Percentiles rank a stretch among this genome's conserved stretches.
phyloP scores from a whole-genome alignment of 768 basidiomycete species.

The Macrocybe gigantea region DNA sequence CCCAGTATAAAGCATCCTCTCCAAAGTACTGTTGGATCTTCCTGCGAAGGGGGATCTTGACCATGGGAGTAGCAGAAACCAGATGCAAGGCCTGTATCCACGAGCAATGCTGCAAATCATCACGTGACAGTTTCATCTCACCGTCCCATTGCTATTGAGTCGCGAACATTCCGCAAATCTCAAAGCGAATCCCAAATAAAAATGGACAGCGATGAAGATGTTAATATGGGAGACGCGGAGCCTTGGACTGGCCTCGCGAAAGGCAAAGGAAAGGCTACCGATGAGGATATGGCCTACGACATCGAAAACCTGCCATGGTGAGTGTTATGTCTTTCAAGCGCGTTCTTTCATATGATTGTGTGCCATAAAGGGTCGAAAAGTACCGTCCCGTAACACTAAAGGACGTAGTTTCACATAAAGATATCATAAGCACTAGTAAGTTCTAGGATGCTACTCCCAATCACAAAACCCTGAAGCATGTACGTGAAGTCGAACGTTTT shows the following conservation, averaged over 20 bases:
- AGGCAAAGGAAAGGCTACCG: slow-evolving; percentile 65
- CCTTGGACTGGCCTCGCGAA: slow-evolving; percentile 35
- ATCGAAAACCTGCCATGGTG: slow-evolving; percentile 84
- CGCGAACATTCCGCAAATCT: background rate
- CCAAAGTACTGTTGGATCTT: no score
- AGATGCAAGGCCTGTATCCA: slow-evolving; percentile 11
- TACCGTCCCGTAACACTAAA: slow-evolving; percentile 88
- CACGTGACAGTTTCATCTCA: background rate
- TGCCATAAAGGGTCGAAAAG: slow-evolving; percentile 83
- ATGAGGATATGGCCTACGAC: slow-evolving; percentile 32
- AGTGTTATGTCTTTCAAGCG: slow-evolving; percentile 4
- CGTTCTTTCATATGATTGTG: slow-evolving; percentile 7
- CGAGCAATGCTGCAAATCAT: background rate
- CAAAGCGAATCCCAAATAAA: background rate
- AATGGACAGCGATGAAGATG: slow-evolving; percentile 60
- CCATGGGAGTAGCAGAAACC: background rate
- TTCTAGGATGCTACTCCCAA: slow-evolving; percentile 4
- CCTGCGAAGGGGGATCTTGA: no score
- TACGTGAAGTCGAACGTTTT: slow-evolving; percentile 80
- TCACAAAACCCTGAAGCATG: slow-evolving; percentile 6
- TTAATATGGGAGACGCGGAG: slow-evolving; percentile 45
- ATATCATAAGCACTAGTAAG: slow-evolving; percentile 92
- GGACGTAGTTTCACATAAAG: slow-evolving; percentile 95
- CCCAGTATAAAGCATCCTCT: no score
- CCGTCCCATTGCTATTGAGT: background rate